Conservation (phyloP, 148 eudicot species). For the Drosera capensis region DNA sequence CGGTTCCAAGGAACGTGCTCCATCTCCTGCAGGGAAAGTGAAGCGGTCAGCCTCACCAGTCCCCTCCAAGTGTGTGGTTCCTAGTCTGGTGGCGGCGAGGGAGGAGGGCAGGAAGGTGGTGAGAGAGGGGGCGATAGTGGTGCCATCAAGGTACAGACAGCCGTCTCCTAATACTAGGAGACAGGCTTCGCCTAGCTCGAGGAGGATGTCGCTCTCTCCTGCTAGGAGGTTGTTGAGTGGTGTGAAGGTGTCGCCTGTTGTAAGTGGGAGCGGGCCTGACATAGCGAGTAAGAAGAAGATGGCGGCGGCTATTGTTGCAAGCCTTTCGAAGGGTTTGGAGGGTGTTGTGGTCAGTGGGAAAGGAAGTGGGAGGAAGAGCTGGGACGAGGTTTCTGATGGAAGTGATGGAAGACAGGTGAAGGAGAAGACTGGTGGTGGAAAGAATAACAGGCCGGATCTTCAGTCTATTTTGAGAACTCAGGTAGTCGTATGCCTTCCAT, state of each 20-base stretch:
- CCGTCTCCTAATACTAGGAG: slow-evolving; percentile 65
- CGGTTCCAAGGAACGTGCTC: slow-evolving; percentile 34
- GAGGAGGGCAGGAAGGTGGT: slow-evolving; percentile 48
- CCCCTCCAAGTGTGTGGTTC: slow-evolving; percentile 84
- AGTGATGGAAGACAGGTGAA: slow-evolving; percentile 16
- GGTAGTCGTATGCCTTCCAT: slow-evolving; percentile 22
- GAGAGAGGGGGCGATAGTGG: slow-evolving; percentile 69
- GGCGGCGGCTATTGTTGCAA: slow-evolving; percentile 37
- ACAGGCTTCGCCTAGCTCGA: slow-evolving; percentile 47
- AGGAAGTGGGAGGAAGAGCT: slow-evolving; percentile 43
- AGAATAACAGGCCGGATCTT: slow-evolving; percentile 49
- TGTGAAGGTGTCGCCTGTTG: slow-evolving; percentile 21
- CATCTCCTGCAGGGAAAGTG: slow-evolving; percentile 59
- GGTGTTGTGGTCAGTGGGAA: slow-evolving; percentile 35
- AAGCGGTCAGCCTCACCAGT: slow-evolving; percentile 87
- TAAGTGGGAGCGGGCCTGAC: slow-evolving; percentile 20
- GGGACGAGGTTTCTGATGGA: slow-evolving; percentile 42
- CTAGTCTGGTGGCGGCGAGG: slow-evolving; percentile 56
- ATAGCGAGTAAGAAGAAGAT: slow-evolving; percentile 59
- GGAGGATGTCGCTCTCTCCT: slow-evolving; percentile 85
- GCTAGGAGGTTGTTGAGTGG: slow-evolving; percentile 66
- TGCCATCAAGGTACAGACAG: slow-evolving; percentile 89
- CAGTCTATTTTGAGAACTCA: slow-evolving; percentile 80
- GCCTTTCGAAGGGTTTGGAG: slow-evolving; percentile 48
- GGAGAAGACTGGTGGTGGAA: slow-evolving; percentile 27